Base-by-base conservation (phyloP, 192 early-diverging fungal species). In the Backusella tuberculispora region DNA sequence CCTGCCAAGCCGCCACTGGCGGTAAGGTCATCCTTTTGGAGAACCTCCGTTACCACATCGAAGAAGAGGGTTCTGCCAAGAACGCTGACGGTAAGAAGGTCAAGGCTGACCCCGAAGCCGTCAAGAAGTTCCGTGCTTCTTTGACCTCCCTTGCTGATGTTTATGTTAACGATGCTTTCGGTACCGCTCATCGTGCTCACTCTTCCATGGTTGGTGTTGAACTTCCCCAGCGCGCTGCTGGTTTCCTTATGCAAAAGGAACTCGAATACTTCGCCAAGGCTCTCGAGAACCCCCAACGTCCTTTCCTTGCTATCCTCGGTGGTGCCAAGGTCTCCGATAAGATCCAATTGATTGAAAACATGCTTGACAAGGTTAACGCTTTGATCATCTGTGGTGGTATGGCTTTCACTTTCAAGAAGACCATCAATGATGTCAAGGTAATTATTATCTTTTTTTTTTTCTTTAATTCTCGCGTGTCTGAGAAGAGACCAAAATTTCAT, bases 271-370 rank as follows among this genome's bases (percentile, higher is more conserved):
- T 99, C 90, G 95, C 92, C 71, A 95, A 97, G 88, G 97, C 94
- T 14, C 88, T 97, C 15, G 97, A 99, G 87, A 87, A 88, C 82
- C 97, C 97, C 41, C 92, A 93, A 38, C 85, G 88, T 63, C 97
- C 97, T 41, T 99, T 98, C 90, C 81, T 98, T 76, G 97, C 97
- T 45, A 99, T 99, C 72, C 86, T 99, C 60, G 97, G 97, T 66
- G 97, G 92, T 70, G 97, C 97, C 85, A 99, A 98, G 88, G 94
- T 99, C 29, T 95, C 95, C 17, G 97, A 99, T 84, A 99, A 99
- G 91, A 99, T 99, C 85, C 90, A 95, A 88, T 89, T 99, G 69
- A 99, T 99, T 78, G 94, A 98, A 75, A 98, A 95, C 87, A 90
- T 99, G 72, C 82, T 99, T 26, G 97, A 99, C 85, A 98, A 98